phyloP scores from a whole-genome alignment of 1,139 yeast genomes.

The Yamadazyma pseudoaaseri region DNA sequence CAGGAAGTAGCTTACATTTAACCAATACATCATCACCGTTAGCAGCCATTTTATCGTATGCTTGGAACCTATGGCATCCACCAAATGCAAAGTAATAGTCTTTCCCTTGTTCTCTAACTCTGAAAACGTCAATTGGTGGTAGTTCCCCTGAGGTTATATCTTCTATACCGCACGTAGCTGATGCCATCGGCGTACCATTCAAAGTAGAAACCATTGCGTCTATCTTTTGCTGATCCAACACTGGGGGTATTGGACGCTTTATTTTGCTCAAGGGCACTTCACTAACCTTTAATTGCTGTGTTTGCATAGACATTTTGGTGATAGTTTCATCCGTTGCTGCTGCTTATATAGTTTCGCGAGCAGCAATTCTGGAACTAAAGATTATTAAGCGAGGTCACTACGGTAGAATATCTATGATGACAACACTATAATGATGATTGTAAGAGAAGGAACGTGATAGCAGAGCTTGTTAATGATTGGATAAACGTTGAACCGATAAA shows the following conservation, averaged over 20 bases:
- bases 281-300: conserved; percentile 42
- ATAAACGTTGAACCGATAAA: no score
- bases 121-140: conserved; percentile 76
- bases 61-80: conserved; percentile 82
- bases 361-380: conserved; percentile 1
- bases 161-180: conserved; percentile 59
- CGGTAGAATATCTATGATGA: no score
- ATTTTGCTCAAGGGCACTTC: conserved; percentile 65
- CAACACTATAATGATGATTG: no score
- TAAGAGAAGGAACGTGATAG: no score
- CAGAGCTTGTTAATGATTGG: no score
- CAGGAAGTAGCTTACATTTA: conserved; percentile 64
- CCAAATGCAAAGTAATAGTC: conserved; percentile 77
- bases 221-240: conserved; percentile 66
- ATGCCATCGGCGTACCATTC: conserved; percentile 60
- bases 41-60: conserved; percentile 50
- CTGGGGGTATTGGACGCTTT: conserved; percentile 81
- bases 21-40: conserved; percentile 45
- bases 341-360: neutral
- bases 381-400: neutral
- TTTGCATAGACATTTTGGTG: conserved; percentile 35
- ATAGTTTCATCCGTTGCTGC: no score
- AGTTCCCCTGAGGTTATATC: conserved; percentile 61
- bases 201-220: conserved; percentile 78
- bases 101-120: conserved; percentile 60